Evolutionary conservation across 2,329 filamentous ascomycete genomes (phyloP).

Genomic region (Talaromyces rugulosus): DNA sequence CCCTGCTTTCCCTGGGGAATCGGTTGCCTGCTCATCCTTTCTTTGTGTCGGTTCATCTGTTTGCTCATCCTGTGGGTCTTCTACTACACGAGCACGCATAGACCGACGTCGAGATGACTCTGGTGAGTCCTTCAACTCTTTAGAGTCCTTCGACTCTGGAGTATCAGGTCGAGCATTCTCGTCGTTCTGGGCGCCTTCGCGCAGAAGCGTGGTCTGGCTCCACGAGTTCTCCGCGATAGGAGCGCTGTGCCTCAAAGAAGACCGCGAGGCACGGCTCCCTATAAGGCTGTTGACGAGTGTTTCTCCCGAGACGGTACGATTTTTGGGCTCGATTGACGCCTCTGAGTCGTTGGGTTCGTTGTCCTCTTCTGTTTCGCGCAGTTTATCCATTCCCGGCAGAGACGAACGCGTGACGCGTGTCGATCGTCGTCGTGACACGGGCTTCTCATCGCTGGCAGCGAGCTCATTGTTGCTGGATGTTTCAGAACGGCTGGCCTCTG

Average conservation of each 20-base stretch:
- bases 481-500: conserved; percentile 41
- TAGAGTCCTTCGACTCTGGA: conserved; percentile 31
- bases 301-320: conserved; percentile 24
- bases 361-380: conserved; percentile 22
- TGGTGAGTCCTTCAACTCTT: conserved; percentile 24
- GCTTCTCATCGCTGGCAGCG: conserved; percentile 31
- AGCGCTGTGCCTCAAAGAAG: conserved; percentile 37
- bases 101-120: conserved; percentile 19
- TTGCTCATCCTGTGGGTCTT: conserved; percentile 20
- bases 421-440: conserved; percentile 27
- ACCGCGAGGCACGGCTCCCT: conserved; percentile 31
- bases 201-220: conserved; percentile 21
- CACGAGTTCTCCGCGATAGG: conserved; percentile 36
- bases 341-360: conserved; percentile 16
- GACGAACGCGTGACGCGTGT: conserved; percentile 40
- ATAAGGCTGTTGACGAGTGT: conserved; percentile 38
- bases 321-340: conserved; percentile 21
- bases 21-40: conserved; percentile 17
- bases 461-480: conserved; percentile 39
- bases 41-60: conserved; percentile 13
- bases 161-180: conserved; percentile 29
- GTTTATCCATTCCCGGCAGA: conserved; percentile 26
- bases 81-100: conserved; percentile 29
- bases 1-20: conserved; percentile 18
- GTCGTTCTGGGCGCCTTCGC: conserved; percentile 19